phyloP scores from a whole-genome alignment of 2,329 filamentous ascomycete genomes.

The Chaetomium globosum region DNA sequence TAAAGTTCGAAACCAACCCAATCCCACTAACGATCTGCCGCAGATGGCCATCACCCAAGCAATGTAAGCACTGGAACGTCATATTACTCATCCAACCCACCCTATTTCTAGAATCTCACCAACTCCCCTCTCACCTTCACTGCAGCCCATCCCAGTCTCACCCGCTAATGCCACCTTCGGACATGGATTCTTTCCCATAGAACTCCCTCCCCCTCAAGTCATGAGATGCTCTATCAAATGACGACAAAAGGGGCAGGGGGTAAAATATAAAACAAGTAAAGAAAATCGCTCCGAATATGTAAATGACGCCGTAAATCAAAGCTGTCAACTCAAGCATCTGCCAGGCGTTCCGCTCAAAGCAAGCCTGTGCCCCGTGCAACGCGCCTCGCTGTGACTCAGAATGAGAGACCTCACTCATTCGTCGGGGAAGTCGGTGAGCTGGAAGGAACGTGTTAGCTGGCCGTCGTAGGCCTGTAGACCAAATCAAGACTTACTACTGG shows the following conservation, averaged over 20 bases:
- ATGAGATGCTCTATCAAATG: slow-evolving; percentile 18
- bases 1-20: too few relatives aligned
- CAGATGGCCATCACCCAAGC: too few relatives aligned
- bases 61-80: too few relatives aligned
- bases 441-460: slow-evolving; percentile 23
- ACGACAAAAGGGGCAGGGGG: background rate
- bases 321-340: background rate
- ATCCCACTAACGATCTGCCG: too few relatives aligned
- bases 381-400: background rate
- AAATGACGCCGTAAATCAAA: slow-evolving; percentile 6
- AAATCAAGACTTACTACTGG: slow-evolving; percentile 45
- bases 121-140: too few relatives aligned
- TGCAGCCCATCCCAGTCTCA: too few relatives aligned
- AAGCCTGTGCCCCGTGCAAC: slow-evolving; percentile 34
- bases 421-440: slow-evolving; percentile 47
- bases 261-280: background rate
- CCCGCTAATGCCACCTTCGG: too few relatives aligned
- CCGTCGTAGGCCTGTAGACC: too few relatives aligned
- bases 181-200: too few relatives aligned
- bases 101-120: too few relatives aligned
- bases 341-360: background rate
- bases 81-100: too few relatives aligned
- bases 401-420: slow-evolving; percentile 40
- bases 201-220: background rate
- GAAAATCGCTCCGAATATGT: slow-evolving; percentile 24